A percentile compares a stretch with the other conserved stretches of the same genome.
Conservation (phyloP, 176 grass and related monocot species). For the Ananas comosus region DNA sequence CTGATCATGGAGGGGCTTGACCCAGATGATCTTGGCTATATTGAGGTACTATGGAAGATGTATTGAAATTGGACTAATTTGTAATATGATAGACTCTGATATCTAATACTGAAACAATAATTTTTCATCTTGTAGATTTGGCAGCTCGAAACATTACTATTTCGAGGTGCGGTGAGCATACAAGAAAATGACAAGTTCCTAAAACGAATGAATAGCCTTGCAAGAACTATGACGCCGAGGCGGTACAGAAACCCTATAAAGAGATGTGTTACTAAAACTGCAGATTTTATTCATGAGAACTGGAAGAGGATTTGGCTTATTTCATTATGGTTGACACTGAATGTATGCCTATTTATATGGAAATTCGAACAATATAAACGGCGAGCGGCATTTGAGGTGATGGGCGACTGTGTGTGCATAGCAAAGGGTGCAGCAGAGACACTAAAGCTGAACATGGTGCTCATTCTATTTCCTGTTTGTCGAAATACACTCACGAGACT, state of each 20-base stretch:
- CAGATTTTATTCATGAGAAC: constrained; percentile 83
- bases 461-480: constrained; percentile 89
- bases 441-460: constrained; percentile 93
- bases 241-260: constrained; percentile 56
- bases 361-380: constrained; percentile 89
- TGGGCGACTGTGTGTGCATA: constrained; percentile 82
- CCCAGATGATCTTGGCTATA: constrained; percentile 68
- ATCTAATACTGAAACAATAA: neutral
- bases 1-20: constrained; percentile 98
- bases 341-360: constrained; percentile 50
- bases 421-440: constrained; percentile 87
- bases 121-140: constrained; percentile 46
- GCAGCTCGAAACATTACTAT: constrained; percentile 80
- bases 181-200: constrained; percentile 62
- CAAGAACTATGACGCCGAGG: constrained; percentile 73
- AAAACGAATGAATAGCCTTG: constrained; percentile 57
- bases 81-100: too few species aligned
- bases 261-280: constrained; percentile 38
- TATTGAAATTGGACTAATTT: neutral
- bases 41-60: constrained; percentile 42
- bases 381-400: constrained; percentile 64
- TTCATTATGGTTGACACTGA: constrained; percentile 53
- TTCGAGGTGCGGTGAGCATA: constrained; percentile 59
- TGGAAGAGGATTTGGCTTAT: constrained; percentile 94
- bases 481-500: constrained; percentile 87